These are phyloP conservation scores for Trichocomaceae sp. DNA, from an alignment of 2,329 filamentous ascomycete species.

Conservation along the genomic window DNA sequence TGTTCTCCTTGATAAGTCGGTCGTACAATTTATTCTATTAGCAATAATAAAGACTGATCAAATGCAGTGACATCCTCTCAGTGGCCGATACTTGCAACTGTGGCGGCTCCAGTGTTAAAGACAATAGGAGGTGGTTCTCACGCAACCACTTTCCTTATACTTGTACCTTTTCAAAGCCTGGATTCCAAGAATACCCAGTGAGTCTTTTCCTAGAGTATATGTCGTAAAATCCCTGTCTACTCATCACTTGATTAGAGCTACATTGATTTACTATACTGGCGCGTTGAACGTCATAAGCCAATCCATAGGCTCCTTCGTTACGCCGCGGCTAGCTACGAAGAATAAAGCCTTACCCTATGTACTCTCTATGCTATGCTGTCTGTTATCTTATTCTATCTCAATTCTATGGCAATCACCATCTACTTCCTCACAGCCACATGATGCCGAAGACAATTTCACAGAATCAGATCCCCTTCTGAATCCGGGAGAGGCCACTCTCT, in stretches of 20 bases:
- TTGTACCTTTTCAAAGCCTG: not conserved
- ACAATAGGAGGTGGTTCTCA: not conserved
- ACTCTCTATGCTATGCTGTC: not conserved
- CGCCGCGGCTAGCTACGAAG: not conserved
- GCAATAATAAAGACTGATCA: not conserved
- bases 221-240: not conserved
- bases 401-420: not conserved
- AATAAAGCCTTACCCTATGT: not conserved
- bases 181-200: not conserved
- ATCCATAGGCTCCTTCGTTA: not conserved
- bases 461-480: not conserved
- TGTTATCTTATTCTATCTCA: not conserved
- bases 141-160: not conserved
- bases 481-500: not conserved
- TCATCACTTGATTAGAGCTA: not conserved
- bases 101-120: not conserved
- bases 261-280: not conserved
- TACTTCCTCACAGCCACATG: not conserved
- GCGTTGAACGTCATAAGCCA: not conserved
- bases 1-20: not conserved
- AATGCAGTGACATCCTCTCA: not conserved
- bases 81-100: not conserved
- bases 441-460: not conserved
- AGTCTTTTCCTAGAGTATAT: not conserved
- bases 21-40: not conserved